Evolutionary conservation across 2,329 filamentous ascomycete genomes (phyloP), one percentile per base, ranked within the genome.

Genomic region (Knoxdaviesia capensis): DNA sequence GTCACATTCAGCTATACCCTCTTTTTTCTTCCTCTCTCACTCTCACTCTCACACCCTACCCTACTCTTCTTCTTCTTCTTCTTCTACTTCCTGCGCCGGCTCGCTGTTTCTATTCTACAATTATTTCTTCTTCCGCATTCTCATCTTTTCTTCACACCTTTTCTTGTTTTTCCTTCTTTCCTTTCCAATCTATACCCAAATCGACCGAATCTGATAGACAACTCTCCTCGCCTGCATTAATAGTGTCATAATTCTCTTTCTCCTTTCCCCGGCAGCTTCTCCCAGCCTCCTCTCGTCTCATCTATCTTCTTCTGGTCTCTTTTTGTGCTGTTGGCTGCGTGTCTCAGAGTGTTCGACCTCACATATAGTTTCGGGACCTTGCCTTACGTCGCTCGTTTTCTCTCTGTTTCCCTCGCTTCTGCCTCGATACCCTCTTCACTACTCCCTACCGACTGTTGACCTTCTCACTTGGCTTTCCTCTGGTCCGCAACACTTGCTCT

Each of bases 91-190:
- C 10, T 37, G 31, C 37, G 32, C 6, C 41, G 29, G 34, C 37
- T 39, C 35, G 6, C 8, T 11, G 34, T 31, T 36, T 28, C 31
- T 6, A 34, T 36, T 38, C 41, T 11, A 36, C 11, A 30, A 36
- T n/a, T 38, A n/a, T 11, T 42, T 32, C 30, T 38, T 20, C 11
- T 20, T 32, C 30, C 30, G 9, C 9, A 37, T 37, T 31, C 8
- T 11, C 30, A 10, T 11, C 33, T 42, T 31, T 9, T 42, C 9
- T 3, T 20, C 6, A 29, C 31, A 31, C 30, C 32, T 34, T 34
- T 31, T 36, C 41, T 10, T 34, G 39, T 20, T 43, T 43, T 41
- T 41, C 32, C 35, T 36, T 41, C 29, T 38, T 43, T 28, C 34
- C 9, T 38, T 38, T 28, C 31, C n/a, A n/a, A 39, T 39, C 31